Evolutionary conservation across 139 green algal species (phyloP), one percentile per base, ranked within the genome.

Genomic region (Closterium sp.): DNA sequence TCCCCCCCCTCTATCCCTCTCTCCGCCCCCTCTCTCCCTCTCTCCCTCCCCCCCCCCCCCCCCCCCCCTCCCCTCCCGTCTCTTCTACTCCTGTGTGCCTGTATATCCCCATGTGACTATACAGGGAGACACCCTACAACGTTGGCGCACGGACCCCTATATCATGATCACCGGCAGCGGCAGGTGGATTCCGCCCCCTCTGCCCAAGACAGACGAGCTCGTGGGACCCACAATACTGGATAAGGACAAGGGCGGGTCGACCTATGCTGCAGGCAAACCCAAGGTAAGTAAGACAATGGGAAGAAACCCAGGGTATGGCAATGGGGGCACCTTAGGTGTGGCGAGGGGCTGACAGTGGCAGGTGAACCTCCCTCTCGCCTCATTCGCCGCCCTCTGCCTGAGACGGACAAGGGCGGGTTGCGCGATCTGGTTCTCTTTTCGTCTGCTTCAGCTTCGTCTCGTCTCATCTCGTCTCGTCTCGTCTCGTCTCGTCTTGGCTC

Each of bases 91-190:
- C 43, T 28, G 0, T 69, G 23, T 69, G 43, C 23, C 1, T 69
- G 43, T 69, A 1, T 28, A 16, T 69, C 43, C 21, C 9, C 21
- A n/a, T n/a, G n/a, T n/a, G n/a, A n/a, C n/a, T n/a, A n/a, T 86
- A 31, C 93, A 98, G 93, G 97, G 96, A 31, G 96, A 98, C 93
- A 96, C 94, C n/a, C 90, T 97, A 87, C 87, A 92, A 90, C 96
- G 91, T 19, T 99, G 98, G 98, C 94, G 96, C 66, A 96, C 97
- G 32, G 97, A 98, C 89, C 97, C 98, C 3, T 99, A 98, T 92
- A 91, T 97, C 9, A 97, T 99, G 97, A 95, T 99, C 84, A 96
- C 96, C 89, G 96, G 96, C 0, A 96, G 96, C 1, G 94, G 96
- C 85, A 94, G 89, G 86, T 92, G 90, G 90, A 83, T 92, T 25